Evolutionary conservation across 352 stramenopile species (phyloP).

Genomic region (Lagenidium giganteum): DNA sequence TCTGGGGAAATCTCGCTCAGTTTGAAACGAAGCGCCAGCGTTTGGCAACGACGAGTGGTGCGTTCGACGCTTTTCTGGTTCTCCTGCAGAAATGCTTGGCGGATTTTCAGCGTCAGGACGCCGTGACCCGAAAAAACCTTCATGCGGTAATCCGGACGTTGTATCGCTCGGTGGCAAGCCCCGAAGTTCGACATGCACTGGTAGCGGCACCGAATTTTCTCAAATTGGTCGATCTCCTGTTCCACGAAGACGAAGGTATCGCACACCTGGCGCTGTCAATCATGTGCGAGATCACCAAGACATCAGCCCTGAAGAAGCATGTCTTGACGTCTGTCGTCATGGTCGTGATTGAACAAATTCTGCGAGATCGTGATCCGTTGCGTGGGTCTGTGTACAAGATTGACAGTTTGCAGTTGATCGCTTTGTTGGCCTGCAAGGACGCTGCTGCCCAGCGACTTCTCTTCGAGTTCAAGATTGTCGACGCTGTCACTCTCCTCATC

Average conservation of each 20-base stretch:
- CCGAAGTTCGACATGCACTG: no score
- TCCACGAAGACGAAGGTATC: conserved; percentile 27
- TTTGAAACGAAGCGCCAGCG: conserved; percentile 46
- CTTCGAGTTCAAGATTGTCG: conserved; percentile 45
- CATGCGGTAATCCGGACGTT: conserved; percentile 20
- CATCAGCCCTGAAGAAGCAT: conserved; percentile 13
- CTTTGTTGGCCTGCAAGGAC: conserved; percentile 40
- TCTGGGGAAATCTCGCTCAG: conserved; percentile 61
- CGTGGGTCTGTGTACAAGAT: no score
- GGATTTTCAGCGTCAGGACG: no score
- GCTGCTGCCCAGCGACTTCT: conserved; percentile 36
- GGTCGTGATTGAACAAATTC: no score
- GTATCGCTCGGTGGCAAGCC: no score
- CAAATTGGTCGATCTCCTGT: conserved; percentile 36
- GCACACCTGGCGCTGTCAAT: conserved; percentile 31
- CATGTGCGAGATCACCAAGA: conserved; percentile 30
- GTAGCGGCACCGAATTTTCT: conserved; percentile 41
- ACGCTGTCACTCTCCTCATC: conserved; percentile 36
- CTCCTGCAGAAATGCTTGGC: conserved; percentile 21
- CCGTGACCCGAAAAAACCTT: conserved; percentile 32
- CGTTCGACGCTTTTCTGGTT: conserved; percentile 31
- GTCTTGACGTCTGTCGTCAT: no score
- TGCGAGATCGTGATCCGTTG: conserved; percentile 29
- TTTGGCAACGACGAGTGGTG: conserved; percentile 33
- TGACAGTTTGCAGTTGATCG: no score